Evolutionary conservation across 495 filamentous ascomycete species (phyloP).

Genomic region (Neurospora sp.): DNA sequence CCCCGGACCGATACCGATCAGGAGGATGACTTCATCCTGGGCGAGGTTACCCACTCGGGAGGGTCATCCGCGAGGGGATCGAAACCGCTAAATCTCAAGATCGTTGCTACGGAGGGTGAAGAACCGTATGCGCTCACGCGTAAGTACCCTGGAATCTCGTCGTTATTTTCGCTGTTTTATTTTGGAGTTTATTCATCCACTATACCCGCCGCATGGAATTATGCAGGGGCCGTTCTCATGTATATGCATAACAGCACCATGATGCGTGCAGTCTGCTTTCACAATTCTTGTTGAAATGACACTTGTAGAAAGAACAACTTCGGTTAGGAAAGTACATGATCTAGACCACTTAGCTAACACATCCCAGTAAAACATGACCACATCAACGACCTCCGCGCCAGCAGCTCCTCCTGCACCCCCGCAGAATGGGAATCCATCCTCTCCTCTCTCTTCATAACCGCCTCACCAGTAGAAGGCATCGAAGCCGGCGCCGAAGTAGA

Average conservation of each 20-base stretch:
- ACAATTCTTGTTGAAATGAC: too few species aligned
- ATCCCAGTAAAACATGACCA: conserved; percentile 24
- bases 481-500: conserved; percentile 31
- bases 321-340: background rate
- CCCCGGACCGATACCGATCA: conserved; percentile 46
- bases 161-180: background rate
- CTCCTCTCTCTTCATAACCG: conserved; percentile 24
- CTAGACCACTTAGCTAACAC: background rate
- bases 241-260: too few species aligned
- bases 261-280: too few species aligned
- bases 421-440: conserved; percentile 38
- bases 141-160: conserved; percentile 22
- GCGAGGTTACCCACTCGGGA: conserved; percentile 38
- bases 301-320: too few species aligned
- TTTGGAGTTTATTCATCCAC: background rate
- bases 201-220: background rate
- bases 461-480: conserved; percentile 25
- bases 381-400: conserved; percentile 14
- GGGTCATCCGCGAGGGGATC: background rate
- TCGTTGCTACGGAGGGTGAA: conserved; percentile 61
- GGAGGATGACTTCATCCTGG: conserved; percentile 43
- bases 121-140: conserved; percentile 47
- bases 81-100: conserved; percentile 45
- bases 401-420: conserved; percentile 25
- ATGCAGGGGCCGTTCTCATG: background rate